Base-by-base conservation (phyloP, 2,329 filamentous ascomycete genomes). In the Cladosporium sp. region DNA sequence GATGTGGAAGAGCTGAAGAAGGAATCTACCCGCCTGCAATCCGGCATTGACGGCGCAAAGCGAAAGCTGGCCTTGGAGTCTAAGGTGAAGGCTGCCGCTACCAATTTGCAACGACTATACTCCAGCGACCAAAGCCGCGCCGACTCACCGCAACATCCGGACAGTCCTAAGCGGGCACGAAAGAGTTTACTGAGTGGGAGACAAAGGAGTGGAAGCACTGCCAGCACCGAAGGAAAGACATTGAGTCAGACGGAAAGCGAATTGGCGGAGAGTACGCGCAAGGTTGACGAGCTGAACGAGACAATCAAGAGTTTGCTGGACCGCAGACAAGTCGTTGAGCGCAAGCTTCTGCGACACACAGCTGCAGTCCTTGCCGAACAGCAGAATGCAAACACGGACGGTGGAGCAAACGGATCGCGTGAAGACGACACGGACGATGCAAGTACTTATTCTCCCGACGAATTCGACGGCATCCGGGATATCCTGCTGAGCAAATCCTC, bases 1-100 rank as follows among this genome's bases (percentile, higher is more conserved):
- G 91, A 97, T 70, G 86, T 96, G 24, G 93, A 97, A 58, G 80
- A 82, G 41, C 72, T 97, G 61, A 99, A 97, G 77, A 95, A 90
- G 68, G 89, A 96, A 73, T 81, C 85, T 56, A 80, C 83, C 52
- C 75, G 82, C 30, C 71, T 97, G 43, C 77, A 80, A 20, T 81
- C 84, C 63, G 85, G 89, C n/a, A 84, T 96, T 58, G 88, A 92
- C 55, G 85, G 88, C 32, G 84, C 89, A 17, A 83, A 85, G 58
- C 82, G 89, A 53, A 96, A 92, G 69, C 78, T 99, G 32, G 84
- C 85, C 27, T 83, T 97, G 40, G 93, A 99, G 68, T 87, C 84
- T 49, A 99, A 97, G 73, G 89, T 96, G 61, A 87, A 90, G 61
- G 92, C 97, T 77, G 93, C 93, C 1, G 89, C 93, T 9, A 81